phyloP scores from a whole-genome alignment of 192 early-diverging fungal genomes.

The Backusella circina region DNA sequence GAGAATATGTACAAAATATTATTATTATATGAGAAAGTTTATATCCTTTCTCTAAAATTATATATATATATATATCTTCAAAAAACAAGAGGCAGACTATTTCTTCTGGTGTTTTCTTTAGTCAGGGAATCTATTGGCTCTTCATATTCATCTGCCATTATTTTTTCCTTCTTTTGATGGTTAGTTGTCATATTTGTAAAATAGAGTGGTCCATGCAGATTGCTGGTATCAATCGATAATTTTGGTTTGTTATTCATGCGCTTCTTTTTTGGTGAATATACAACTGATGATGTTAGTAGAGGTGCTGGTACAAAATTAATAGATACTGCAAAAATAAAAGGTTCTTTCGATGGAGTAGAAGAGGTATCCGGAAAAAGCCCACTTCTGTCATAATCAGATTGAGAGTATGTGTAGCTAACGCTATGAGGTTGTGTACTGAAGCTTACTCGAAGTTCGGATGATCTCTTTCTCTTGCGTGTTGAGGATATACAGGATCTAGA shows the following conservation, averaged over 20 bases:
- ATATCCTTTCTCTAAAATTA: not conserved
- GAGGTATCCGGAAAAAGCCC: slow-evolving; percentile 21
- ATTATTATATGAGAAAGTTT: not conserved
- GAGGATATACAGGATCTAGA: not conserved
- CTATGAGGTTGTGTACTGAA: slow-evolving; percentile 18
- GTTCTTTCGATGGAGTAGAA: not conserved
- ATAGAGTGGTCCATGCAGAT: slow-evolving; percentile 19
- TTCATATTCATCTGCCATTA: not conserved
- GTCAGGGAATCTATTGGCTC: not conserved
- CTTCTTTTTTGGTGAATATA: slow-evolving; percentile 3
- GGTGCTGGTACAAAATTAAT: slow-evolving; percentile 5
- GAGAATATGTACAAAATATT: not conserved
- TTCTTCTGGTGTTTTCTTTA: slow-evolving; percentile 20
- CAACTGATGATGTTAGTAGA: not conserved
- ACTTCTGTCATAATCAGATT: slow-evolving; percentile 26
- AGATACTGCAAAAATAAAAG: slow-evolving; percentile 7
- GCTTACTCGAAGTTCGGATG: slow-evolving; percentile 2
- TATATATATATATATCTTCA: not conserved
- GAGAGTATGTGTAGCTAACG: slow-evolving; percentile 18
- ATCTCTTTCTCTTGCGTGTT: slow-evolving; percentile 9
- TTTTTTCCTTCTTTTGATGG: slow-evolving; percentile 18
- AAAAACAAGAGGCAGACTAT: slow-evolving; percentile 7
- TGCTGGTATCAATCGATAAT: slow-evolving; percentile 23
- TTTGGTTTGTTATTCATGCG: slow-evolving; percentile 9
- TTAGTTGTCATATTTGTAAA: slow-evolving; percentile 27